Percentiles rank a stretch among this genome's conserved stretches.
phyloP scores from a whole-genome alignment of 352 stramenopile genomes.

The Pythium scleroteichum region DNA sequence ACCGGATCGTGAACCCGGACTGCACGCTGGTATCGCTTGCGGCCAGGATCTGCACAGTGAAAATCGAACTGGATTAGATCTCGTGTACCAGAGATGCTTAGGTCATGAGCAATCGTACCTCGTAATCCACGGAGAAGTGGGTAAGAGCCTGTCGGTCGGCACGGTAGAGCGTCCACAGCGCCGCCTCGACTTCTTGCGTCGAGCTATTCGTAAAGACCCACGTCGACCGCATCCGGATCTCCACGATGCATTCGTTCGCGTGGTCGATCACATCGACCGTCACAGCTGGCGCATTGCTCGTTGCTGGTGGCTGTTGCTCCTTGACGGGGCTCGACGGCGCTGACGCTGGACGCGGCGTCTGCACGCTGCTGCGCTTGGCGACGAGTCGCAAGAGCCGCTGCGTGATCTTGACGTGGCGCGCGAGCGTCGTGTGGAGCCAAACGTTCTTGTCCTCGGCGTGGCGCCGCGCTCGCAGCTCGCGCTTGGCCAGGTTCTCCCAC shows the following conservation, averaged over 20 bases:
- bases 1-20: slow-evolving; percentile 2
- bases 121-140: slow-evolving; percentile 3
- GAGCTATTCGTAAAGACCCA: not conserved
- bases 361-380: not conserved
- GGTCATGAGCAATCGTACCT: not conserved
- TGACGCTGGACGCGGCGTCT: not conserved
- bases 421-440: slow-evolving; percentile 4
- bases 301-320: no score
- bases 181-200: not conserved
- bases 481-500: not conserved
- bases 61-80: not conserved
- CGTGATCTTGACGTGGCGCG: slow-evolving; percentile 1
- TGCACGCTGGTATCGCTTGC: not conserved
- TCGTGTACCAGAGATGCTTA: not conserved
- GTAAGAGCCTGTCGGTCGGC: not conserved
- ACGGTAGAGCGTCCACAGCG: slow-evolving; percentile 1
- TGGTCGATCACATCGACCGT: not conserved
- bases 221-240: not conserved
- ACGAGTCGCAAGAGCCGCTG: not conserved
- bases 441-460: slow-evolving; percentile 5
- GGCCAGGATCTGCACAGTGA: not conserved
- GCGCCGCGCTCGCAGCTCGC: not conserved
- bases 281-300: not conserved
- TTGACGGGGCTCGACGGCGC: no score
- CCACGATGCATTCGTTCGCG: not conserved